Evolutionary conservation across 1,139 yeast species (phyloP).

Genomic region (Ogataea hybrid): DNA sequence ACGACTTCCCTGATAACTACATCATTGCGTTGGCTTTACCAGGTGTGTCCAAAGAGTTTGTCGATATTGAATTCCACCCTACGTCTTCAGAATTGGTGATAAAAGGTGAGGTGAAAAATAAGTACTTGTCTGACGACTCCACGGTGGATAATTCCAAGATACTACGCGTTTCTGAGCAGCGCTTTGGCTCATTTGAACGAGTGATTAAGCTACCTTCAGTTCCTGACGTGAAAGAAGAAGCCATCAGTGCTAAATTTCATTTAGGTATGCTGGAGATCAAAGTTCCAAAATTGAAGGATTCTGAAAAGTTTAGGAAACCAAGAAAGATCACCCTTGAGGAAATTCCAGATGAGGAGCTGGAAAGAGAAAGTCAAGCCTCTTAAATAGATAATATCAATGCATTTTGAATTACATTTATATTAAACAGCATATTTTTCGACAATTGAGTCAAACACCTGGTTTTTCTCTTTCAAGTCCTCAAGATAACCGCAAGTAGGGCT

Average conservation of each 20-base stretch:
- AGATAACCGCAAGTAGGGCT: constrained; percentile 42
- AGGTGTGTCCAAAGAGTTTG: constrained; percentile 50
- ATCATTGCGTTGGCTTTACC: constrained; percentile 49
- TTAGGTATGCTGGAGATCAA: constrained; percentile 52
- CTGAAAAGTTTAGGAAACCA: constrained; percentile 14
- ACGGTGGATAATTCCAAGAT: constrained; percentile 24
- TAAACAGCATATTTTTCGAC: constrained; percentile 44
- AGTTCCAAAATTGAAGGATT: constrained; percentile 41
- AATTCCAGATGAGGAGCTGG: constrained; percentile 31
- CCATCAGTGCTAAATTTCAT: constrained; percentile 48
- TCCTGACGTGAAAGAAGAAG: constrained; percentile 49
- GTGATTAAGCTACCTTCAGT: constrained; percentile 50
- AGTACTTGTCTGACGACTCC: constrained; percentile 33
- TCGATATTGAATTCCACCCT: constrained; percentile 55
- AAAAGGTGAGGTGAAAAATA: constrained; percentile 44
- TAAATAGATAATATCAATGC: constrained; percentile 1
- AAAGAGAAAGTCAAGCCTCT: constrained; percentile 15
- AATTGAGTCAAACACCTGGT: constrained; percentile 49
- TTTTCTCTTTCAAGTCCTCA: constrained; percentile 45
- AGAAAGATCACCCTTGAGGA: constrained; percentile 28
- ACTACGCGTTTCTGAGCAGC: constrained; percentile 44
- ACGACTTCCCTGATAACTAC: constrained; percentile 44
- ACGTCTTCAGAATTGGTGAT: constrained; percentile 47
- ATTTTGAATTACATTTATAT: constrained; percentile 1
- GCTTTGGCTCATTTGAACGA: constrained; percentile 54